phyloP scores from a whole-genome alignment of 768 basidiomycete species.

The Baorangia bicolor region DNA sequence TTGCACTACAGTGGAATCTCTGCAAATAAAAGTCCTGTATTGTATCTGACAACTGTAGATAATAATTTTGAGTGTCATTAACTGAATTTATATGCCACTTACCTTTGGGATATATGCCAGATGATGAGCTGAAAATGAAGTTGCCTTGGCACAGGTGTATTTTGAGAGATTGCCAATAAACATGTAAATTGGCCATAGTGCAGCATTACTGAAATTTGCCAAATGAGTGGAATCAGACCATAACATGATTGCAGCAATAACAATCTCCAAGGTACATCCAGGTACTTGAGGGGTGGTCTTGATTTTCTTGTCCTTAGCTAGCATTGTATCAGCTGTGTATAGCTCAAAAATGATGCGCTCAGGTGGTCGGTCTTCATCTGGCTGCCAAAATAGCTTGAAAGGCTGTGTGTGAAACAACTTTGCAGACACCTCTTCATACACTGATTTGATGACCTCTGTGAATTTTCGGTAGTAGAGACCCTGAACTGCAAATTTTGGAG shows the following conservation, averaged over 20 bases:
- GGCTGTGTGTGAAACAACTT: constrained; percentile 15
- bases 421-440: constrained; percentile 18
- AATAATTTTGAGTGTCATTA: background rate
- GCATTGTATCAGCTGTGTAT: background rate
- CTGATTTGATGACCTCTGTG: constrained; percentile 21
- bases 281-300: background rate
- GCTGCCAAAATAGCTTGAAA: constrained; percentile 15
- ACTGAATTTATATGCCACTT: background rate
- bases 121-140: background rate
- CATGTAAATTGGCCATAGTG: constrained; percentile 16
- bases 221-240: constrained; percentile 29
- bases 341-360: background rate
- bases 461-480: constrained; percentile 30
- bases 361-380: background rate
- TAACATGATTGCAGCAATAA: constrained; percentile 21
- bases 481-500: background rate
- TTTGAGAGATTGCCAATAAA: constrained; percentile 2
- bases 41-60: background rate
- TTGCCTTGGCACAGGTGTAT: background rate
- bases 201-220: constrained; percentile 15
- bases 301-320: background rate
- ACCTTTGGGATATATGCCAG: background rate
- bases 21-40: background rate
- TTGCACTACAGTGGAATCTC: background rate
- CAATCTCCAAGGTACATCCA: background rate